phyloP scores from a whole-genome alignment of 2,329 filamentous ascomycete species.

The Parafenestella ontariensis region DNA sequence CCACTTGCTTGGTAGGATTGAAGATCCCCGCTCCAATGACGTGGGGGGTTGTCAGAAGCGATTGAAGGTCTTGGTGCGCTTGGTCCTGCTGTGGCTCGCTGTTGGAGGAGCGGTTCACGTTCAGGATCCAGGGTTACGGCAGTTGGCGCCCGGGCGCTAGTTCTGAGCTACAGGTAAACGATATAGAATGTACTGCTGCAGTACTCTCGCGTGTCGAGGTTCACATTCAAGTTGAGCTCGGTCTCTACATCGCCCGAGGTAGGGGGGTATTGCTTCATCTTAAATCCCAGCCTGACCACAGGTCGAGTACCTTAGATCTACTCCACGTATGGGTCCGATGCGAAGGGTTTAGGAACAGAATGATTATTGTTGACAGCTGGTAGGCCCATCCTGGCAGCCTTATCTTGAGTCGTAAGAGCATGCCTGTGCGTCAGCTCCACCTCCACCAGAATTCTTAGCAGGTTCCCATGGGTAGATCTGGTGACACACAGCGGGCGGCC shows the following conservation, averaged over 20 bases:
- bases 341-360: slow-evolving; percentile 7
- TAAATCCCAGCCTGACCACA: slow-evolving; percentile 9
- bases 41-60: slow-evolving; percentile 28
- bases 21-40: slow-evolving; percentile 39
- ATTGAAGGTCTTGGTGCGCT: slow-evolving; percentile 23
- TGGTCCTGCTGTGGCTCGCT: slow-evolving; percentile 16
- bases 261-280: slow-evolving; percentile 16
- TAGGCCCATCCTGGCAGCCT: slow-evolving; percentile 27
- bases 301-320: slow-evolving; percentile 5
- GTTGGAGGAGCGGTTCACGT: slow-evolving; percentile 33
- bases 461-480: slow-evolving; percentile 7
- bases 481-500: slow-evolving; percentile 4
- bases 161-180: background rate
- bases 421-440: slow-evolving; percentile 10
- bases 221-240: background rate
- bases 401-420: slow-evolving; percentile 28
- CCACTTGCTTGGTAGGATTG: slow-evolving; percentile 26
- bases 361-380: slow-evolving; percentile 11
- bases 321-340: slow-evolving; percentile 12
- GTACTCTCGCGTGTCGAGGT: background rate
- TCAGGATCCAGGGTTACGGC: slow-evolving; percentile 28
- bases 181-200: background rate
- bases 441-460: slow-evolving; percentile 5
- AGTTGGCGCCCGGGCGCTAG: background rate
- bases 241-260: slow-evolving; percentile 1